Evolutionary conservation across 345 rosid genomes (phyloP), one percentile per base, ranked within the genome.

Genomic region (Eucalyptus globulus): DNA sequence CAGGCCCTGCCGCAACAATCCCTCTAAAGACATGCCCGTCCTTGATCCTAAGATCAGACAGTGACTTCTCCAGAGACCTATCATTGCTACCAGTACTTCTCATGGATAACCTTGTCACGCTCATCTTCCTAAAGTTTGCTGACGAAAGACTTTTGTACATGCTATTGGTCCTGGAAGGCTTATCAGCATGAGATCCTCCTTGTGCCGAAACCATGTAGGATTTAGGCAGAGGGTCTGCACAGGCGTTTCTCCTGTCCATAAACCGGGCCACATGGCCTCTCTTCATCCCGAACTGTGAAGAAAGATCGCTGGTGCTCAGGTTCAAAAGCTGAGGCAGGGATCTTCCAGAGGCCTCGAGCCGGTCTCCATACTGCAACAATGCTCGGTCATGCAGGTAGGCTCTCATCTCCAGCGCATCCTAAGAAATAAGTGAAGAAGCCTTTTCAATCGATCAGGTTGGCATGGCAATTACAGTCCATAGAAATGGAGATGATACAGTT

Each of bases 331-430:
- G 94, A 9, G 95, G 92, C 80, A 95, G 93, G 88, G 87, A 58
- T 90, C 93, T 94, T 47, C 92, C 90, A 3, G 96, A 94, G 89
- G 93, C 93, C 93, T 95, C 97, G 17, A 96, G 92, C 89, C 12
- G 86, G 89, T 94, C 94, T 44, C 91, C 96, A 81, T 94, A 95
- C 89, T 92, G 94, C 93, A 95, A 91, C 89, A 96, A 89, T 34
- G 91, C 91, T 12, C 94, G 94, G 62, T 96, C 97, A 14, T 96
- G 97, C 89, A 96, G 94, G 94, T 94, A 94, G 15, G 95, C 89
- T 91, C 97, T 94, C 88, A 96, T 91, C 87, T 94, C 96, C 91
- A 95, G 56, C 17, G 94, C 95, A 88, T 93, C 95, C 98, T 95
- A 85, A 31, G 44, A 87, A 90, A 9, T 49, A 80, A 65, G 86